Conservation (phyloP, 805 yeast genomes). For the Scheffersomyces coipomensis region DNA sequence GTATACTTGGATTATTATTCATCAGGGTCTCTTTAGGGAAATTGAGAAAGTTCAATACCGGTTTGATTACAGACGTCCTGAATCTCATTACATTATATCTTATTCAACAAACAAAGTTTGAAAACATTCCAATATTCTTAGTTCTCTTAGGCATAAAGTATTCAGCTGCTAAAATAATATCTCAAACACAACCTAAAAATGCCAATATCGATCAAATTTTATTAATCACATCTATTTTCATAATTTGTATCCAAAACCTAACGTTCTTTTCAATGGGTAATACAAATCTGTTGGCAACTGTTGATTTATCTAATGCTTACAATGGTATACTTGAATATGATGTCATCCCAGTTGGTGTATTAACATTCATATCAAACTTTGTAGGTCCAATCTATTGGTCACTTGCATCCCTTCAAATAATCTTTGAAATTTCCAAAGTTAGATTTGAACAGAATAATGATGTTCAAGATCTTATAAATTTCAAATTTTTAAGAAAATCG, state of each 20-base stretch:
- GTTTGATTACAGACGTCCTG: slow-evolving; percentile 31
- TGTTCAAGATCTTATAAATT: slow-evolving; percentile 11
- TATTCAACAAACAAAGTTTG: slow-evolving; percentile 53
- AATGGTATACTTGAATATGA: slow-evolving; percentile 79
- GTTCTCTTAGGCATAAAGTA: slow-evolving; percentile 29
- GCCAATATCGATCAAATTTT: slow-evolving; percentile 16
- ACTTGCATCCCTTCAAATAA: slow-evolving; percentile 39
- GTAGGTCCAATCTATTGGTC: slow-evolving; percentile 85
- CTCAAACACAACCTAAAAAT: slow-evolving; percentile 3
- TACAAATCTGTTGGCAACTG: slow-evolving; percentile 88
- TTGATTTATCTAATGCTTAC: slow-evolving; percentile 88
- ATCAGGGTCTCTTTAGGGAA: slow-evolving; percentile 27
- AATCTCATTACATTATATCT: slow-evolving; percentile 41
- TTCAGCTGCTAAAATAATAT: slow-evolving; percentile 14
- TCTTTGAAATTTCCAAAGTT: slow-evolving; percentile 30
- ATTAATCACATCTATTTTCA: slow-evolving; percentile 28
- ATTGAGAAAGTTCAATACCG: slow-evolving; percentile 19
- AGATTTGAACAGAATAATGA: slow-evolving; percentile 8
- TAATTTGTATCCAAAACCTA: slow-evolving; percentile 64
- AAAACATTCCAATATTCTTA: slow-evolving; percentile 55
- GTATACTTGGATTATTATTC: slow-evolving; percentile 24
- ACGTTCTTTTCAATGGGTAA: slow-evolving; percentile 86
- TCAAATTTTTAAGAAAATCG: slow-evolving; percentile 27
- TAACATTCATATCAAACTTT: slow-evolving; percentile 84
- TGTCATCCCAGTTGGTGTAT: slow-evolving; percentile 65